A percentile compares a stretch with the other conserved stretches of the same genome.
phyloP scores from a whole-genome alignment of 495 filamentous ascomycete species.

The Aspergillus bridgeri region DNA sequence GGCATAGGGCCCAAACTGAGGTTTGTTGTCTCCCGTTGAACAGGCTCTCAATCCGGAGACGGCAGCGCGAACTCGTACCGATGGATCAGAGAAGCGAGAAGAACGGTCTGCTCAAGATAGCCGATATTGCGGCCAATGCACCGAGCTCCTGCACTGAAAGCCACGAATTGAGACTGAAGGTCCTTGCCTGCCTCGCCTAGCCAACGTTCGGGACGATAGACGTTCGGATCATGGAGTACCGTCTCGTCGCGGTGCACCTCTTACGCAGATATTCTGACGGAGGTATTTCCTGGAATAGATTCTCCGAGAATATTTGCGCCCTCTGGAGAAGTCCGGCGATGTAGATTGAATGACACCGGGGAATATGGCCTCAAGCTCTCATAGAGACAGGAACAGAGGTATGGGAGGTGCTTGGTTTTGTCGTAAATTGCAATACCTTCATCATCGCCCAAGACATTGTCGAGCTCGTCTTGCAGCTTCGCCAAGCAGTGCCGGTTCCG shows the following conservation, averaged over 20 bases:
- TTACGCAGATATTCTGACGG: constrained; percentile 23
- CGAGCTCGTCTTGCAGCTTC: constrained; percentile 55
- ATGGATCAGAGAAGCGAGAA: constrained; percentile 35
- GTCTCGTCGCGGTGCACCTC: constrained; percentile 21
- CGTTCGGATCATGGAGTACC: constrained; percentile 22
- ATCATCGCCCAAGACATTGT: constrained; percentile 29
- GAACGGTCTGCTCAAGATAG: constrained; percentile 35
- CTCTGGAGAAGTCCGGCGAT: constrained; percentile 27
- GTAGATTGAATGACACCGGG: constrained; percentile 22
- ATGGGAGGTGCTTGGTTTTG: constrained; percentile 35
- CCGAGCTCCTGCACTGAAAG: constrained; percentile 37
- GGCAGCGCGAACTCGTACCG: constrained; percentile 37
- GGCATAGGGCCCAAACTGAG: constrained; percentile 27
- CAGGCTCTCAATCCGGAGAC: constrained; percentile 22
- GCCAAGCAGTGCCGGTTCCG: constrained; percentile 44
- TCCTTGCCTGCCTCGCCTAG: constrained; percentile 26
- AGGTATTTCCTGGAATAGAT: constrained; percentile 25
- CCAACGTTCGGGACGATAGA: constrained; percentile 31
- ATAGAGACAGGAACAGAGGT: constrained; percentile 38
- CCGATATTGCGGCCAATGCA: constrained; percentile 46
- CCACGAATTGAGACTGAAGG: constrained; percentile 36
- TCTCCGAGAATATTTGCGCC: constrained; percentile 28
- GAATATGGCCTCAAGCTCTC: constrained; percentile 41
- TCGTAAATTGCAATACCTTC: constrained; percentile 33
- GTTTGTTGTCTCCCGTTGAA: constrained; percentile 23